phyloP scores from a whole-genome alignment of 176 grass and related monocot genomes.

The Saccharum officinarum region DNA sequence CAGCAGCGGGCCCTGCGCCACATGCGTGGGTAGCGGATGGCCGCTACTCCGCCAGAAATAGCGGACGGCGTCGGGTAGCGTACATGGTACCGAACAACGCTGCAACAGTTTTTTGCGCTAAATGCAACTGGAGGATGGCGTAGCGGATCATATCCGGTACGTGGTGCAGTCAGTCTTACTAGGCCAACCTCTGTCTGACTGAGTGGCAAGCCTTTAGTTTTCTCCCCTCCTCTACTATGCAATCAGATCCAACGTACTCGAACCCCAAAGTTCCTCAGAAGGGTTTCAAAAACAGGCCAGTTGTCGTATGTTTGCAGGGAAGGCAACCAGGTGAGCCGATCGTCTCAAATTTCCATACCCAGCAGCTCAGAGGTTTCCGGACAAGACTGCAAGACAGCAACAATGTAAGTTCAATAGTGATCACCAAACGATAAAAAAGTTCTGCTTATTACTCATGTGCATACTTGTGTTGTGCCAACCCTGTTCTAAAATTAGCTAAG shows the following conservation, averaged over 20 bases:
- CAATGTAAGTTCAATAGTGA: not conserved
- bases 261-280: not conserved
- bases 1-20: no score
- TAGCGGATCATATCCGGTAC: no score
- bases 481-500: not conserved
- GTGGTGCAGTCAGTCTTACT: no score
- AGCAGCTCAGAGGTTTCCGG: not conserved
- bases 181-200: no score
- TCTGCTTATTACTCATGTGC: not conserved
- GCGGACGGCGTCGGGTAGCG: no score
- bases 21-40: no score
- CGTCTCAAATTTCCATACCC: not conserved
- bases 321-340: not conserved
- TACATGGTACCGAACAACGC: no score
- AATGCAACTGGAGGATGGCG: no score
- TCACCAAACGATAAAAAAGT: not conserved
- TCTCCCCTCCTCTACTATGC: no score
- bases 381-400: conserved; percentile 7
- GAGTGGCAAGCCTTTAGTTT: no score
- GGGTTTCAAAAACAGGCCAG: not conserved
- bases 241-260: not conserved
- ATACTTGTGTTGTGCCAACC: not conserved
- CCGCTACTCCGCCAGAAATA: no score
- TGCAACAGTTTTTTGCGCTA: no score
- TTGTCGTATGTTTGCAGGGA: not conserved